Conservation (phyloP, 192 early-diverging fungal genomes). For the Neocallimastix lanati region DNA sequence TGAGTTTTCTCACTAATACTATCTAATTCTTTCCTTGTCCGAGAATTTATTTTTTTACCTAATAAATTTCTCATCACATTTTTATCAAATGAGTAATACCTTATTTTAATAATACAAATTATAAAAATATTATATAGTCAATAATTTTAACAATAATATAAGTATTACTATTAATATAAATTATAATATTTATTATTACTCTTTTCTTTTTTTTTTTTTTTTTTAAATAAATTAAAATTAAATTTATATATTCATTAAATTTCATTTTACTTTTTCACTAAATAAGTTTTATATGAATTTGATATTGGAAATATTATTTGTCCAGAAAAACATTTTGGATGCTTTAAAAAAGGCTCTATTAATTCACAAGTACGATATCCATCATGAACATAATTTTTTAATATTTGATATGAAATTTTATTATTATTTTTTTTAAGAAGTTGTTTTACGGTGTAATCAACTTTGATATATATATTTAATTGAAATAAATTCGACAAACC, state of each 20-base stretch:
- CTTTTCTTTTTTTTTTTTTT: no score
- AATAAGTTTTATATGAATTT: not conserved
- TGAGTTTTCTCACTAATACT: not conserved
- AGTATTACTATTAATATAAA: no score
- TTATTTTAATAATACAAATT: no score
- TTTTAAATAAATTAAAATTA: no score
- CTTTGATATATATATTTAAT: not conserved
- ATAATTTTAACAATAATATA: no score
- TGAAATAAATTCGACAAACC: no score
- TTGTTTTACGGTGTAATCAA: not conserved
- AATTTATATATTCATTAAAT: no score
- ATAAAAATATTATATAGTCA: no score
- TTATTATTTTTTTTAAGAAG: not conserved
- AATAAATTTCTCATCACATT: not conserved
- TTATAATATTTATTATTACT: no score
- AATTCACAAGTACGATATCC: not conserved
- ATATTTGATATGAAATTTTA: not conserved
- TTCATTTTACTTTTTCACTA: not conserved
- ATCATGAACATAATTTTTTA: not conserved
- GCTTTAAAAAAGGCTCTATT: not conserved
- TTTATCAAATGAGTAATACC: not conserved
- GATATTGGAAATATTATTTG: not conserved
- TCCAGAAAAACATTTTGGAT: not conserved
- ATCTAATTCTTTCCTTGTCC: not conserved
- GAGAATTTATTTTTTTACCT: not conserved